Conservation (phyloP, 805 yeast genomes). For the Wickerhamomyces rabaulensis region DNA sequence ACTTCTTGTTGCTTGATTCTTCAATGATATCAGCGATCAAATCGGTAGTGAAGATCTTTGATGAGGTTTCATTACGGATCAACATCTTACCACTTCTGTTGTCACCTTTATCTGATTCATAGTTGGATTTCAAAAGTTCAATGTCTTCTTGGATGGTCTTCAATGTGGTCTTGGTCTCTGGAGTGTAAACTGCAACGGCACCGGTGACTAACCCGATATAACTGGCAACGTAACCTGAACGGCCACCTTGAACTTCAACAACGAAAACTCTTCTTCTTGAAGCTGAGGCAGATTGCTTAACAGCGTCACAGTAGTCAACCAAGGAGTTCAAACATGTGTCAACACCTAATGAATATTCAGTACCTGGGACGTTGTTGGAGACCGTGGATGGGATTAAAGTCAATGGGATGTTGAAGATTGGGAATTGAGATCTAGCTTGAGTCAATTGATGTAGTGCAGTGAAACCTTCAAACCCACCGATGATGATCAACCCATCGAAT, state of each 20-base stretch:
- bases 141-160: constrained; percentile 72
- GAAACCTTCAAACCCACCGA: constrained; percentile 99
- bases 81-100: constrained; percentile 81
- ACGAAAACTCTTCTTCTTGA: constrained; percentile 92
- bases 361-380: constrained; percentile 98
- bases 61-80: constrained; percentile 79
- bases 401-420: constrained; percentile 92
- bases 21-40: constrained; percentile 78
- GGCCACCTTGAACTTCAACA: constrained; percentile 97
- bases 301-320: constrained; percentile 89
- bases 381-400: constrained; percentile 92
- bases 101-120: constrained; percentile 70
- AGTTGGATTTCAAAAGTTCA: constrained; percentile 59
- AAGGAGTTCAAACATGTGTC: constrained; percentile 94
- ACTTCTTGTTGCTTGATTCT: constrained; percentile 69
- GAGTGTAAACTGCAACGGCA: constrained; percentile 86
- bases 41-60: constrained; percentile 75
- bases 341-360: constrained; percentile 91
- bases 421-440: constrained; percentile 70
- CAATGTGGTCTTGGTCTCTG: constrained; percentile 75
- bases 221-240: constrained; percentile 90
- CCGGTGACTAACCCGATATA: constrained; percentile 82
- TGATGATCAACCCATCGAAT: constrained; percentile 82
- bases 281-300: constrained; percentile 92
- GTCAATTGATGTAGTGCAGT: constrained; percentile 76